phyloP scores from a whole-genome alignment of 1,284 basidiomycete species.

The Cutaneotrichosporon dermatis region DNA sequence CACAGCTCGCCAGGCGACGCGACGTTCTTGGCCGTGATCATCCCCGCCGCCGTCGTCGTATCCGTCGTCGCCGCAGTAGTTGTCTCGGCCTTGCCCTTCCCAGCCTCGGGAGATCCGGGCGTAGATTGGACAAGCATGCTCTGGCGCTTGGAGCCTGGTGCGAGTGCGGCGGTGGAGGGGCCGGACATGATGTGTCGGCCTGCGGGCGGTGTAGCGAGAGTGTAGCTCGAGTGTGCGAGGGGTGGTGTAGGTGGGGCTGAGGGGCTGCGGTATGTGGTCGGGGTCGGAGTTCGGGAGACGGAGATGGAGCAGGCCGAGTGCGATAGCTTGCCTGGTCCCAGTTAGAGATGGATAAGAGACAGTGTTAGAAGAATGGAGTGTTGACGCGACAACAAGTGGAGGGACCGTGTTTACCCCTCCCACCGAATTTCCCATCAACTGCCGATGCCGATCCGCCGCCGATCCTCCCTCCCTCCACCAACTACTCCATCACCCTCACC shows the following conservation, averaged over 20 bases:
- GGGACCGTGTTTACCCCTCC: no score
- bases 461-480: neutral
- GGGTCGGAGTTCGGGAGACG: no score
- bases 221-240: no score
- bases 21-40: constrained; percentile 32
- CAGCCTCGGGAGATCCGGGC: neutral
- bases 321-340: no score
- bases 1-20: constrained; percentile 43
- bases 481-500: neutral
- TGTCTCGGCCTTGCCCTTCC: neutral
- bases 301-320: no score
- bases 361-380: no score
- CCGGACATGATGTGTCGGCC: neutral
- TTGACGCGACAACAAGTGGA: no score
- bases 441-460: no score
- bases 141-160: constrained; percentile 3
- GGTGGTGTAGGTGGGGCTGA: no score
- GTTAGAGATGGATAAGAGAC: no score
- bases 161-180: constrained; percentile 1
- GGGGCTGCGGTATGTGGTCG: no score
- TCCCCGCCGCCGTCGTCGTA: constrained; percentile 2
- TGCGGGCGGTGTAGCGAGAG: neutral
- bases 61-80: neutral
- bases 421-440: neutral
- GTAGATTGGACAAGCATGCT: neutral